Evolutionary conservation across 139 green algal species (phyloP), one percentile per base, ranked within the genome.

Genomic region (Dunaliella sp.): DNA sequence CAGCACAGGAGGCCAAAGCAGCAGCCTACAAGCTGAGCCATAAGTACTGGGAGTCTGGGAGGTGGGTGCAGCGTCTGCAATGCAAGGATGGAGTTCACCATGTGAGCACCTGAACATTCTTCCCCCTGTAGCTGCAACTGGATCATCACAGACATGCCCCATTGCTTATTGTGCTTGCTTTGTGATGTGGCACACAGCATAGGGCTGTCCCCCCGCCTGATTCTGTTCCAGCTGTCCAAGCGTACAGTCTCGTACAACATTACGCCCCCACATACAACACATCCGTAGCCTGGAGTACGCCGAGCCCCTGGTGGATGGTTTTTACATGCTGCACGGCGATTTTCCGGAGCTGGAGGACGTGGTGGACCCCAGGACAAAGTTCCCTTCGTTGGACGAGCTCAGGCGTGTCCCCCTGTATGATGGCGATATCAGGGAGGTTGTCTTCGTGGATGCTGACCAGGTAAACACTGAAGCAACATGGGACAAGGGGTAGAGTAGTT

Each of bases 391-490:
- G 30, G 84, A 84, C 16, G 31, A 65, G 22, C 30, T 91, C 26
- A 77, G 78, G 25, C 65, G 76, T n/a, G 88, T 91, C 1, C 74
- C 57, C 34, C 86, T 36, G 1, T 48, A 31, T 0, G 36, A 84
- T n/a, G 86, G 76, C 1, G 88, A 91, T 79, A 37, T 75, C 0
- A 83, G 88, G 1, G 88, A 91, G 84, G 88, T 89, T 25, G 1
- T 31, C 3, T 28, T 28, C 2, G 1, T 48, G 73, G 48, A 82
- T 48, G 33, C 77, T 25, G 48, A 65, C 48, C 48, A 65, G 48
- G 48, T 65, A 16, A 65, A 16, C 48, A 65, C 16, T 65, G 48
- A 16, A 65, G 48, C 48, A 65, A 65, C 48, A 65, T n/a, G n/a
- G n/a, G n/a, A n/a, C n/a, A n/a, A n/a, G n/a, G n/a, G n/a, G n/a